These are phyloP conservation scores for Trichaptum fuscoviolaceum DNA, from an alignment of 768 basidiomycete genomes.

Conservation along the genomic window DNA sequence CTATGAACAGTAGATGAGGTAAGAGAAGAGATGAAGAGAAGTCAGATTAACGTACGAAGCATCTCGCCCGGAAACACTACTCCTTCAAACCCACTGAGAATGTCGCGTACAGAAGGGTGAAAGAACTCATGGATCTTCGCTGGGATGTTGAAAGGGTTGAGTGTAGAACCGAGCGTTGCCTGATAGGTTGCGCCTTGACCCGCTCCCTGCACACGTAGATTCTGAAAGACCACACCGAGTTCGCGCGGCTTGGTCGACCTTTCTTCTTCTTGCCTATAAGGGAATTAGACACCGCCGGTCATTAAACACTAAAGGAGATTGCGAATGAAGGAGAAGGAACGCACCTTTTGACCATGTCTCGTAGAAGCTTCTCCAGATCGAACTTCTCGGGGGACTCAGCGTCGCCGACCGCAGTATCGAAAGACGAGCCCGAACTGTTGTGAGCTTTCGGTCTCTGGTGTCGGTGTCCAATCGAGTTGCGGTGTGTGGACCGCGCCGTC, in stretches of 20 bases:
- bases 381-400: conserved; percentile 18
- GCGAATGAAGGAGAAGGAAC: conserved; percentile 2
- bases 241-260: neutral
- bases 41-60: conserved; percentile 23
- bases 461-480: neutral
- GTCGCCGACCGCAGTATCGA: neutral
- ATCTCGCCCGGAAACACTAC: conserved; percentile 38
- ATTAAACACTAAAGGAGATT: neutral
- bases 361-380: conserved; percentile 26
- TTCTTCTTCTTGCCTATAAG: conserved; percentile 36
- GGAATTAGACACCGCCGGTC: neutral
- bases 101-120: conserved; percentile 31
- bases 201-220: conserved; percentile 13
- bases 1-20: neutral
- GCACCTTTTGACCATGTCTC: conserved; percentile 19
- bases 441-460: neutral
- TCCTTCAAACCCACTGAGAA: conserved; percentile 34
- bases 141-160: conserved; percentile 23
- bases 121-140: conserved; percentile 24
- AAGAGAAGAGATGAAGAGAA: neutral
- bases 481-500: neutral
- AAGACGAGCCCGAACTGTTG: neutral
- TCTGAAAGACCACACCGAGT: conserved; percentile 4
- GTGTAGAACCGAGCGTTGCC: conserved; percentile 25
- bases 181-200: conserved; percentile 12